A percentile compares a stretch with the other conserved stretches of the same genome.
These are phyloP conservation scores for Sideroxylon spinosum DNA, from an alignment of 179 eudicot genomes.

Conservation along the genomic window DNA sequence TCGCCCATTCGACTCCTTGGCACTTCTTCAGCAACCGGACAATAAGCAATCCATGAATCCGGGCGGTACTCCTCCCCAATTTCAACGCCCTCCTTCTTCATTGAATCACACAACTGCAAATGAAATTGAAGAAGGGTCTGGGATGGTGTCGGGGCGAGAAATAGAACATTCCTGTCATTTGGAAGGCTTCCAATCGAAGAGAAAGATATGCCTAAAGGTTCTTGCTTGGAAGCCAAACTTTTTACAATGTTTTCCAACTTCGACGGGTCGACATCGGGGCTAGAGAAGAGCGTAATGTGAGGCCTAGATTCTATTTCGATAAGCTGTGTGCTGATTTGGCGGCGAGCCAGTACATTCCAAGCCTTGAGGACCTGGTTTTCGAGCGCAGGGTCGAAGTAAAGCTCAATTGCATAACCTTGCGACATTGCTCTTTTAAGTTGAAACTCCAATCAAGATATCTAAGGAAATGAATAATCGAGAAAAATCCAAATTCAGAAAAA, in stretches of 20 bases:
- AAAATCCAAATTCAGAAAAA: constrained; percentile 4
- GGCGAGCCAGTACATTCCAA: constrained; percentile 87
- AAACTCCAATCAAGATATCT: not conserved
- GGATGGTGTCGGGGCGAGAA: constrained; percentile 83
- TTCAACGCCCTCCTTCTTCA: constrained; percentile 80
- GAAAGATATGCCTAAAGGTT: constrained; percentile 60
- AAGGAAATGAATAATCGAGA: not conserved
- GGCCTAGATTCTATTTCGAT: constrained; percentile 94
- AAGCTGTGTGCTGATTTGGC: constrained; percentile 91
- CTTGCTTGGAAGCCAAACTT: constrained; percentile 59
- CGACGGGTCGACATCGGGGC: constrained; percentile 48
- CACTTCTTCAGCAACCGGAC: constrained; percentile 81
- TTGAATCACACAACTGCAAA: constrained; percentile 68
- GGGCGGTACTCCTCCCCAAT: constrained; percentile 63
- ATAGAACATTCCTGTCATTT: constrained; percentile 50
- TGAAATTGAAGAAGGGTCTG: constrained; percentile 77
- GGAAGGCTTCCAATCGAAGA: constrained; percentile 82
- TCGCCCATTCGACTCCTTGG: constrained; percentile 69
- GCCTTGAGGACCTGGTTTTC: constrained; percentile 92
- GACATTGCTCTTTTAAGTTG: constrained; percentile 46
- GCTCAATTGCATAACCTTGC: constrained; percentile 79
- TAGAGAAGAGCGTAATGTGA: constrained; percentile 87
- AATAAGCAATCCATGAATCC: constrained; percentile 73
- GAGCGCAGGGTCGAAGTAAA: constrained; percentile 89
- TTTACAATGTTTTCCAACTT: constrained; percentile 66